A percentile compares a stretch with the other conserved stretches of the same genome.
Conservation (phyloP, 2,329 filamentous ascomycete genomes). For the Alternaria postmessia region DNA sequence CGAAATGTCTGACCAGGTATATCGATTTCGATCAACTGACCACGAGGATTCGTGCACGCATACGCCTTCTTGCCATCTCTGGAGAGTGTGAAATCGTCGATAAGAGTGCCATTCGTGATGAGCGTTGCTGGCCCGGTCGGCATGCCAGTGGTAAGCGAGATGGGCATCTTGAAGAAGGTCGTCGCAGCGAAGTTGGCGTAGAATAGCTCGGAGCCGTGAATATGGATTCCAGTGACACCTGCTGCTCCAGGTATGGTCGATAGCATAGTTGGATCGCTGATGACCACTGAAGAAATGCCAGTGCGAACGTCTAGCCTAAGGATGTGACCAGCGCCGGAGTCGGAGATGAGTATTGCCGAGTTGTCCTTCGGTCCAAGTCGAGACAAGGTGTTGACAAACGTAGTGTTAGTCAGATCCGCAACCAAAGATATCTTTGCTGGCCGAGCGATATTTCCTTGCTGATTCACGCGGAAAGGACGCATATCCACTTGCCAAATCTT, state of each 20-base stretch:
- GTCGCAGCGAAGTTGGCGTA: too few relatives aligned
- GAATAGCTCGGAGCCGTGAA: too few relatives aligned
- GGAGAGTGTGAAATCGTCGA: neutral
- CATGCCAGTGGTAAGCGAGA: too few relatives aligned
- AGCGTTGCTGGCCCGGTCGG: too few relatives aligned
- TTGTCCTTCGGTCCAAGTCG: neutral
- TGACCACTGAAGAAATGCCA: neutral
- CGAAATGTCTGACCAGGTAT: neutral
- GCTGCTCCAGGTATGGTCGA: too few relatives aligned
- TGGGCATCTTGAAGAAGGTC: too few relatives aligned
- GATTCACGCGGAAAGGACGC: neutral
- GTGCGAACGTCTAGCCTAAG: neutral
- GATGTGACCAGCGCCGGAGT: neutral
- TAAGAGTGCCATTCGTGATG: too few relatives aligned
- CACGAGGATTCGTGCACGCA: neutral
- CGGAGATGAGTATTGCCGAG: neutral
- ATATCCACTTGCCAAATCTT: neutral
- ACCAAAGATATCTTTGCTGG: neutral
- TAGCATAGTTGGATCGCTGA: too few relatives aligned
- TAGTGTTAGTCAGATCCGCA: too few relatives aligned
- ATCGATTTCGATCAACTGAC: neutral
- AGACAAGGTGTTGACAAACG: neutral
- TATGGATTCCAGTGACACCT: too few relatives aligned
- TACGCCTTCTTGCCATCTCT: neutral
- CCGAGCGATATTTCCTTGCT: neutral